A percentile compares a stretch with the other conserved stretches of the same genome.
These are phyloP conservation scores for Fibroporia radiculosa DNA, from an alignment of 768 basidiomycete genomes.

Conservation along the genomic window DNA sequence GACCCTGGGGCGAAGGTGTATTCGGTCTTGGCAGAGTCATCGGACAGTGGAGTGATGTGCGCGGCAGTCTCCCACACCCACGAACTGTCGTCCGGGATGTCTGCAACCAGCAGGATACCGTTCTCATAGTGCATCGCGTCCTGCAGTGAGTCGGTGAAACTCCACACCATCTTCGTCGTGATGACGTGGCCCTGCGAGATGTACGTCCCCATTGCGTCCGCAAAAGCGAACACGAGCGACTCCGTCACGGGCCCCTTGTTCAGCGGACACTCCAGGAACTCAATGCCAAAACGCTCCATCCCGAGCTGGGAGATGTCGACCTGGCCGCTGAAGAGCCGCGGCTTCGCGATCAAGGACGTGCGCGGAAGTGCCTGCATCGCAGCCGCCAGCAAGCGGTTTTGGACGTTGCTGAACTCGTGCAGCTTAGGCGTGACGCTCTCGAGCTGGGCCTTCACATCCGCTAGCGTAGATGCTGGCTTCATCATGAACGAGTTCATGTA, in stretches of 20 bases:
- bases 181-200: not conserved
- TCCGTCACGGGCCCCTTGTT: not conserved
- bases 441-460: not conserved
- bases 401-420: not conserved
- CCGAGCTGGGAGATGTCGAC: conserved; percentile 1
- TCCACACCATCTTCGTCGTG: conserved; percentile 1
- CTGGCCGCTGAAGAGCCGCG: not conserved
- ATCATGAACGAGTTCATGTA: not conserved
- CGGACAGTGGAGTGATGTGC: not conserved
- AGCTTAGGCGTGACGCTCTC: not conserved
- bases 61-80: not conserved
- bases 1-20: not conserved
- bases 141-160: not conserved
- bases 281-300: not conserved
- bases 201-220: not conserved
- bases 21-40: not conserved
- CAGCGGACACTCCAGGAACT: not conserved
- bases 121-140: conserved; percentile 1
- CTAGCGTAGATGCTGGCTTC: not conserved
- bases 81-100: not conserved
- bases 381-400: not conserved
- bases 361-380: not conserved
- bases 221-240: not conserved
- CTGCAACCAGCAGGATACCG: not conserved
- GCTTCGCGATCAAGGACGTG: not conserved